Base-by-base conservation (phyloP, 345 rosid species). In the Adansonia digitata region DNA sequence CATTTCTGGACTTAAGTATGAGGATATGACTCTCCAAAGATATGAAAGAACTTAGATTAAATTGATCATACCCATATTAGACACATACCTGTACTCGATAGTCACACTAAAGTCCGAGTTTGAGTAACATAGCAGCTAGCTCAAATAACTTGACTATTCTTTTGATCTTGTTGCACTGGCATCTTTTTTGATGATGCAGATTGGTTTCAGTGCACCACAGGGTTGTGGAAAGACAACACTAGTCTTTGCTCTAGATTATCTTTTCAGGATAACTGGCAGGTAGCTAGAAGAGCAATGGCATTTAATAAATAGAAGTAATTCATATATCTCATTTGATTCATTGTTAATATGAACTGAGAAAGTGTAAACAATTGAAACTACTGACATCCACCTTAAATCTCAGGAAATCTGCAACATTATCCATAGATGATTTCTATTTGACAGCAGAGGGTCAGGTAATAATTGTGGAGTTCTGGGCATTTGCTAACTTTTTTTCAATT, bases 161-260 rank as follows among this genome's bases (percentile, higher is more conserved):
- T 70, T 68, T 43, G 39, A 71, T 61, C 65, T 52, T 31, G 27
- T 40, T 40, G 57, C 57, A 53, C 65, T 60, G 46, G 26, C 42
- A 7, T 77, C 26, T 22, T 57, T 62, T 52, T 72, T 60, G 67
- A n/a, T 55, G n/a, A 14, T 73, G 85, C 86, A 95, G 99, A 86
- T 95, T 83, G 99, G 99, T 77, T 93, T 95, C 68, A 93, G 97
- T 66, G 98, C 98, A 4, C 98, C 99, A 27, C 98, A 95, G 79
- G 99, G 97, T 81, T 93, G 98, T 84, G 99, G 99, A 77, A 95
- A 95, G 89, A 93, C 96, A 59, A 95, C 99, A 13, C 99, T 93
- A 67, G 98, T 91, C 76, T 90, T 91, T 85, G 99, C 98, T 46
- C 98, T 95, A 74, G 87, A 88, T 80, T 88, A 88, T 81, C 98